Percentiles rank a stretch among this genome's conserved stretches.
Evolutionary conservation across 805 yeast genomes (phyloP).

Genomic region (Saccharomycopsis sp.): DNA sequence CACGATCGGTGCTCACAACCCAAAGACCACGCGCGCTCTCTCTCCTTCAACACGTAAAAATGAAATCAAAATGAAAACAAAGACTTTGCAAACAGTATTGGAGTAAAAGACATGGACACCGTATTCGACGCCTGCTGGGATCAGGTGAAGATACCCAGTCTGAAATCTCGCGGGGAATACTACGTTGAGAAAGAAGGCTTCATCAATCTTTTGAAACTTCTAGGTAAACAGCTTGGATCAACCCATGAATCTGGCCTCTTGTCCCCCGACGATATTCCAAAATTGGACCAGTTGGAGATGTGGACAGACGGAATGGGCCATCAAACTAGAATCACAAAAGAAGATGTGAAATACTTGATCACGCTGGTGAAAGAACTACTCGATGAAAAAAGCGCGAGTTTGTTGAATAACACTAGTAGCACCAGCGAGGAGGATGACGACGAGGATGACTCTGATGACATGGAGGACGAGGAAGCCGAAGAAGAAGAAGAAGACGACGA

Average conservation of each 20-base stretch:
- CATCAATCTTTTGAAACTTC: not conserved
- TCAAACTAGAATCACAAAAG: not conserved
- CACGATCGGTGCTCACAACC: too few relatives aligned
- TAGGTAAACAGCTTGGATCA: not conserved
- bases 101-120: too few relatives aligned
- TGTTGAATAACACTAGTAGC: too few relatives aligned
- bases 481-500: too few relatives aligned
- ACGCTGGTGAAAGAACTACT: not conserved
- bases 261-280: not conserved
- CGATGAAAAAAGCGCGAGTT: not conserved
- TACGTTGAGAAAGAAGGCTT: not conserved
- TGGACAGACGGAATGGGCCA: not conserved
- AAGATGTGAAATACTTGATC: not conserved
- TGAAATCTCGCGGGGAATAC: not conserved
- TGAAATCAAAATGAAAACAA: too few relatives aligned
- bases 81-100: too few relatives aligned
- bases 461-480: too few relatives aligned
- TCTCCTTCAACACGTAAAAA: too few relatives aligned
- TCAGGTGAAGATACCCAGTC: not conserved
- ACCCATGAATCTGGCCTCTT: too few relatives aligned
- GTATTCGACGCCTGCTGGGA: conserved; percentile 2
- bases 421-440: too few relatives aligned
- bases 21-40: too few relatives aligned
- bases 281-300: not conserved
- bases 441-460: too few relatives aligned